These are phyloP conservation scores for Lachnellula cervina DNA, from an alignment of 2,329 filamentous ascomycete genomes.

Conservation along the genomic window DNA sequence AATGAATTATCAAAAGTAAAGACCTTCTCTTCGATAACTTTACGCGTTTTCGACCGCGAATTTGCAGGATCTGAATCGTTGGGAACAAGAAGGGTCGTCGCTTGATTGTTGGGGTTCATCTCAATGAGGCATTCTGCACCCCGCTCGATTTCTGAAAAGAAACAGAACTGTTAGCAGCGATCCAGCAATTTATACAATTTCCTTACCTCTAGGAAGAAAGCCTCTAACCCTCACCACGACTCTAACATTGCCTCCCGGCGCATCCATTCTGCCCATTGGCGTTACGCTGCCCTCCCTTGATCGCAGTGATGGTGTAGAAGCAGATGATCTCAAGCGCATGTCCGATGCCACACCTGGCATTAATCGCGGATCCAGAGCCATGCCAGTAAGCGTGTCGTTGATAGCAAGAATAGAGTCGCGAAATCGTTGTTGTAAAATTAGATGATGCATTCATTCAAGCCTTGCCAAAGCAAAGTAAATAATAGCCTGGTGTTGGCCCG, in stretches of 20 bases:
- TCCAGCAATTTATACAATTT: constrained; percentile 6
- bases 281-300: constrained; percentile 65
- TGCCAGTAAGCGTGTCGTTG: constrained; percentile 34
- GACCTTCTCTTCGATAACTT: constrained; percentile 76
- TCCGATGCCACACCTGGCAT: constrained; percentile 40
- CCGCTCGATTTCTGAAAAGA: constrained; percentile 66
- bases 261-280: constrained; percentile 49
- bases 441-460: constrained; percentile 8
- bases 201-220: constrained; percentile 71
- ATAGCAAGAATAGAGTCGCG: constrained; percentile 23
- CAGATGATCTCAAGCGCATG: constrained; percentile 54
- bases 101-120: constrained; percentile 85
- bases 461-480: constrained; percentile 2
- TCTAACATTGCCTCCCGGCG: constrained; percentile 67
- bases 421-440: constrained; percentile 24
- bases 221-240: constrained; percentile 78
- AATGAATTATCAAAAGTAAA: constrained; percentile 99
- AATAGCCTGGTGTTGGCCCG: constrained; percentile 6
- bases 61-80: constrained; percentile 50
- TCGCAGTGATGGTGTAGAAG: constrained; percentile 73
- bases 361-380: constrained; percentile 39
- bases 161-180: constrained; percentile 15
- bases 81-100: constrained; percentile 74
- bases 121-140: constrained; percentile 78
- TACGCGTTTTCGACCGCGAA: constrained; percentile 60